Base-by-base conservation (phyloP, 169 alveolate species). In the Plasmodium vivax region DNA sequence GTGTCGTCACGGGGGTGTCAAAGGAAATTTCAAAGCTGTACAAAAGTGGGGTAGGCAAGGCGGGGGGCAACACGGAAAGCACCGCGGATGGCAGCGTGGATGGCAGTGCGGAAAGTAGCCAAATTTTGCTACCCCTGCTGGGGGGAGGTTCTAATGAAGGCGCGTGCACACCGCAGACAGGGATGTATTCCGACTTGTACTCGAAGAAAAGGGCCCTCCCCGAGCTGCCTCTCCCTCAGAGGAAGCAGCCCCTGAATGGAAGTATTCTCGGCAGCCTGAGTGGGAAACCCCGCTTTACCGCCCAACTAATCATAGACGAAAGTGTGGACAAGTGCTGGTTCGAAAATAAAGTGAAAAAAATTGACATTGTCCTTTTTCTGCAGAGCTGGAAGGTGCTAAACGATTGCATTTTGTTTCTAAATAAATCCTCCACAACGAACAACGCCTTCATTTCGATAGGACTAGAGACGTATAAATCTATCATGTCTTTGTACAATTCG, bases 391-490 rank as follows among this genome's bases (percentile, higher is more conserved):
- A 90, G 51, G 71, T 90, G 41, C 30, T 90, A 81, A 80, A 82
- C 54, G 94, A 90, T 80, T 90, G 91, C 32, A 81, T 81, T 71
- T 79, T 45, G 16, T 90, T 90, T 41, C 41, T 90, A 23, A 90
- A 90, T 68, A 90, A 82, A 80, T 81, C 92, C 10, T 81, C 90
- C n/a, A 90, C 94, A 34, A 80, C 94, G 83, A 90, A 90, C 41
- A 90, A 90, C 47, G 58, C 94, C 10, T 90, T 90, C 83, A 82
- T 90, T 62, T 79, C 94, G 12, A 90, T 90, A 30, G 94, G 94
- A 2, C 74, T 90, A 8, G 92, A 90, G 27, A 81, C 92, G 23
- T 90, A 80, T 81, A 90, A 79, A 34, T 79, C 82, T 43, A 90
- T 90, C 36, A 90, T 90, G 83, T 79, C 94, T 34, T 45, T 80